A percentile compares a stretch with the other conserved stretches of the same genome.
phyloP scores from a whole-genome alignment of 2,329 filamentous ascomycete genomes.

The Scytalidium sp. region DNA sequence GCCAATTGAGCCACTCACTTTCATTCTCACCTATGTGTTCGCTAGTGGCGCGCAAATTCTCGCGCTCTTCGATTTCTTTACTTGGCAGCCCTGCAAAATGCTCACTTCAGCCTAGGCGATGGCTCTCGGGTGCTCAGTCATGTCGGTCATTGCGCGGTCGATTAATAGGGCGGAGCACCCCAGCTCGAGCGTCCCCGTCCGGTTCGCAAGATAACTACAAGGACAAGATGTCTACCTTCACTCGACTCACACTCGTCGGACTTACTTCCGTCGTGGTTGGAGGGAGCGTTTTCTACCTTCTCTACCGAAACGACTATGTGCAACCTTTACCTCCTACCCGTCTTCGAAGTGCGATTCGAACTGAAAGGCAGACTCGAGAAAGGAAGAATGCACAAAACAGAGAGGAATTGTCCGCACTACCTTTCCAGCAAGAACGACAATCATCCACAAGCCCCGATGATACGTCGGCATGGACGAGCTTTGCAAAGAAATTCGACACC shows the following conservation, averaged over 20 bases:
- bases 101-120: background rate
- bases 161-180: background rate
- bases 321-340: slow-evolving; percentile 28
- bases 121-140: background rate
- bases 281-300: slow-evolving; percentile 23
- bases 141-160: background rate
- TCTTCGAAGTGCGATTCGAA: slow-evolving; percentile 18
- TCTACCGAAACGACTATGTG: slow-evolving; percentile 25
- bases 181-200: background rate
- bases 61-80: background rate
- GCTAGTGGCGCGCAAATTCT: background rate
- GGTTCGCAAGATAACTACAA: background rate
- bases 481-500: slow-evolving; percentile 22
- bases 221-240: slow-evolving; percentile 15
- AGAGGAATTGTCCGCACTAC: slow-evolving; percentile 17
- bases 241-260: slow-evolving; percentile 15
- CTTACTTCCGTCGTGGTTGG: slow-evolving; percentile 21
- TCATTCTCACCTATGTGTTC: background rate
- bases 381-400: slow-evolving; percentile 20
- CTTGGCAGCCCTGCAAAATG: background rate
- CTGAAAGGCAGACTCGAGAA: slow-evolving; percentile 17
- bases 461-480: slow-evolving; percentile 26
- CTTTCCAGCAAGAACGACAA: slow-evolving; percentile 17
- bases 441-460: slow-evolving; percentile 11
- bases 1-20: background rate